Evolutionary conservation across 345 rosid species (phyloP), one percentile per base, ranked within the genome.

Genomic region (Hibiscus syriacus): DNA sequence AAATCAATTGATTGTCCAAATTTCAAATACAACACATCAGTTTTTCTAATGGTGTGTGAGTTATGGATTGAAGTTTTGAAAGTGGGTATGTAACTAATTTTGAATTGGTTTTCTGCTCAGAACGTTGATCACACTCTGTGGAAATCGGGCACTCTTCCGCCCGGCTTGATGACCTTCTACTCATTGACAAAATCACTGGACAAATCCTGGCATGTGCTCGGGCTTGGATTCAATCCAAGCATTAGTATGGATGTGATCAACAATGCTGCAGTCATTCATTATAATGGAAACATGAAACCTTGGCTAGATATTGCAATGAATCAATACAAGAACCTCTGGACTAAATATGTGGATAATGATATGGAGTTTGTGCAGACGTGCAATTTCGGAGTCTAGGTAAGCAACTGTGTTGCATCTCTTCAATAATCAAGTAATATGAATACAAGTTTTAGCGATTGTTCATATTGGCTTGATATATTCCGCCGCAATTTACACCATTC

Each of bases 201-300:
- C 80, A 87, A 86, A 74, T 83, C 95, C 4, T 92, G 98, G 98
- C 98, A 92, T 39, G 91, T 88, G 34, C 90, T 87, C 34, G 98
- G 97, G 32, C 94, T 92, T 38, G 98, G 98, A 22, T 87, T 90
- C 77, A 83, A 87, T 83, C 92, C 92, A 30, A 88, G 96, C 70
- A 81, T 92, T 66, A 86, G 92, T 76, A 85, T 87, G 90, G 90
- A 90, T 58, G 90, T 81, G 69, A 88, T 93, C 65, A 83, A 72
- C 60, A 90, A 84, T 1, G 97, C 97, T 62, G 96, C 96, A 22
- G 92, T 90, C 74, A 84, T 93, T 38, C 92, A n/a, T n/a, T n/a
- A n/a, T n/a, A n/a, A n/a, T n/a, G n/a, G n/a, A n/a, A n/a, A n/a
- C n/a, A n/a, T n/a, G n/a, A n/a, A n/a, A n/a, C n/a, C n/a, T n/a